Base-by-base conservation (phyloP, 2,329 filamentous ascomycete species). In the Phialophora verrucosa region DNA sequence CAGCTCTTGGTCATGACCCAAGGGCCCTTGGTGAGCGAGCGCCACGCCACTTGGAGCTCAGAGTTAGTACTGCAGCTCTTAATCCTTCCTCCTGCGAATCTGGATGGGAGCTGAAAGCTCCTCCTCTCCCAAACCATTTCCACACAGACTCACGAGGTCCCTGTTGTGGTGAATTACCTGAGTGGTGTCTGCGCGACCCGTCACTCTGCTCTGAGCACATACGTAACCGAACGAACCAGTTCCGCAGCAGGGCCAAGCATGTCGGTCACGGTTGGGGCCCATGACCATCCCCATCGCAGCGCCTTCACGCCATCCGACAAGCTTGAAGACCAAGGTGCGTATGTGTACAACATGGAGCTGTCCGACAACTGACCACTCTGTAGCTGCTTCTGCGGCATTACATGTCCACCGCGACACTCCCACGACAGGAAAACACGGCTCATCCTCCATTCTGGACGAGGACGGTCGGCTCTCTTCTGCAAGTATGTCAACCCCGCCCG, bases 331-430 rank as follows among this genome's bases (percentile, higher is more conserved):
- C 77, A 79, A 72, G 74, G 74, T 75, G 54, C 62, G 70, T 69
- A 23, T 44, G 2, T 11, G 27, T 20, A 54, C 44, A 59, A 50
- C 17, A 10, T 55, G 25, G 27, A 42, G 38, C 53, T 10, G 27
- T 49, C 7, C 49, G 14, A 35, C 25, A 23, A 47, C 62, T 70
- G 56, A 71, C 66, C 60, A 23, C 25, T 12, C 11, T 51, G 51
- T 65, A 82, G 87, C 87, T 70, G 87, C 87, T n/a, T 84, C 83
- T 11, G 86, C 87, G 66, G 87, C 87, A 5, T 77, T 89, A 14
- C 86, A 86, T 74, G 84, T 81, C 57, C 85, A 83, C 14, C 80
- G 62, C 54, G 68, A 67, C 31, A 62, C 62, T 29, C 42, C 65
- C 4, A 61, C 59, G 31, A 51, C 59, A 55, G 54, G 56, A 23